These are phyloP conservation scores for Pseudonectria buxi DNA, from an alignment of 2,329 filamentous ascomycete genomes.

Conservation along the genomic window DNA sequence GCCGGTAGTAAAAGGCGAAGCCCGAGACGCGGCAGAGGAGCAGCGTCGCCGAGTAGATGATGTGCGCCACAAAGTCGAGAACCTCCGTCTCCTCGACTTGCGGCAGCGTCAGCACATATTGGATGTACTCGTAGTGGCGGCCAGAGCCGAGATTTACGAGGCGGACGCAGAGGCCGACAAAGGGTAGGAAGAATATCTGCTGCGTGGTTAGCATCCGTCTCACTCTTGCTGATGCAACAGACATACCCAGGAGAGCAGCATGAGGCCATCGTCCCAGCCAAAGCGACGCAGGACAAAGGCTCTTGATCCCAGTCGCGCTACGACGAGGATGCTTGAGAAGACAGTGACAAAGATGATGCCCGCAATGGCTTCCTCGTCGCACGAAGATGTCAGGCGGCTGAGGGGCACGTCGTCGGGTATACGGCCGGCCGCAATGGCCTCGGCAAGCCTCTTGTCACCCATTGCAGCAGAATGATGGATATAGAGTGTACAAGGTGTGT, in stretches of 20 bases:
- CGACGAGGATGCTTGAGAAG: constrained; percentile 28
- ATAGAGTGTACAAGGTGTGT: too few relatives aligned
- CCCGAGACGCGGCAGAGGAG: constrained; percentile 45
- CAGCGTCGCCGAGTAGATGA: constrained; percentile 44
- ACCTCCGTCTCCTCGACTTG: constrained; percentile 38
- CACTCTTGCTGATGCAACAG: background rate
- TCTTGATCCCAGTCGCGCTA: constrained; percentile 28
- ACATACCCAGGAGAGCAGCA: constrained; percentile 29
- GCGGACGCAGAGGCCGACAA: constrained; percentile 35
- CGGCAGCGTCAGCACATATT: constrained; percentile 37
- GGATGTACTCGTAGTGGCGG: constrained; percentile 37
- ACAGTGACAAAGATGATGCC: constrained; percentile 33
- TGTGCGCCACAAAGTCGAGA: constrained; percentile 43
- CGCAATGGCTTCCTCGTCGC: constrained; percentile 30
- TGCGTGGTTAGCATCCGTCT: constrained; percentile 5
- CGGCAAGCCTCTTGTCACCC: too few relatives aligned
- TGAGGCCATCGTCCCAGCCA: constrained; percentile 33
- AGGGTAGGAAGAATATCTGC: constrained; percentile 33
- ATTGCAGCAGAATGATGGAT: too few relatives aligned
- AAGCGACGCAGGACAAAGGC: constrained; percentile 29
- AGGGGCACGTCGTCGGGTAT: too few relatives aligned
- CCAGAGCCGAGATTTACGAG: constrained; percentile 43
- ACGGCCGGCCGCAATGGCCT: too few relatives aligned
- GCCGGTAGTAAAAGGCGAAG: constrained; percentile 43
- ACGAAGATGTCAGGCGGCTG: too few relatives aligned